Conservation (phyloP, 148 eudicot genomes). For the Heliamphora exappendiculata region DNA sequence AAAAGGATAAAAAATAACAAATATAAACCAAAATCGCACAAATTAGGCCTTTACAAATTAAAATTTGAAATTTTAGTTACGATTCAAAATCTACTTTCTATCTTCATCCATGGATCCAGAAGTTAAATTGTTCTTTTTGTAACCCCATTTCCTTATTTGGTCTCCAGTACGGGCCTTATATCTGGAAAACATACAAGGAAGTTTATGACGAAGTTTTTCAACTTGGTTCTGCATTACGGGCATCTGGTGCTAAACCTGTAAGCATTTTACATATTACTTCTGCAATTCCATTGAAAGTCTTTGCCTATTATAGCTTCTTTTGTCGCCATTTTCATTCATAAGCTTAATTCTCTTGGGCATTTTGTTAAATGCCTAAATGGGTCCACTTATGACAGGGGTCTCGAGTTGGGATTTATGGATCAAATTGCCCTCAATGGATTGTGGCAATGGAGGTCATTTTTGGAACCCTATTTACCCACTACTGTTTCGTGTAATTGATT, state of each 20-base stretch:
- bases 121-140: background rate
- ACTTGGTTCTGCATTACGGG: slow-evolving; percentile 71
- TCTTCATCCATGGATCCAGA: no score
- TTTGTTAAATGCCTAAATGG: background rate
- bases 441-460: slow-evolving; percentile 81
- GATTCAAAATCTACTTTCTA: no score
- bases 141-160: background rate
- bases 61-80: no score
- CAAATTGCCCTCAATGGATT: slow-evolving; percentile 94
- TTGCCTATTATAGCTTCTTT: background rate
- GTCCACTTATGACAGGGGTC: slow-evolving; percentile 46
- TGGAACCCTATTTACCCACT: background rate
- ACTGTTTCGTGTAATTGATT: background rate
- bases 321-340: background rate
- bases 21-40: no score
- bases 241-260: slow-evolving; percentile 81
- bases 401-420: slow-evolving; percentile 85
- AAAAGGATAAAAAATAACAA: no score
- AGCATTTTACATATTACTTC: slow-evolving; percentile 15
- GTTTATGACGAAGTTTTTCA: slow-evolving; percentile 64
- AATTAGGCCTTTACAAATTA: no score
- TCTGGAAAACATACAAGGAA: slow-evolving; percentile 85
- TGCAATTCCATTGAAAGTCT: background rate
- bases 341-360: background rate
- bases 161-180: slow-evolving; percentile 71